Conservation (phyloP, 192 early-diverging fungal genomes). For the Backusella parvicylindrica region DNA sequence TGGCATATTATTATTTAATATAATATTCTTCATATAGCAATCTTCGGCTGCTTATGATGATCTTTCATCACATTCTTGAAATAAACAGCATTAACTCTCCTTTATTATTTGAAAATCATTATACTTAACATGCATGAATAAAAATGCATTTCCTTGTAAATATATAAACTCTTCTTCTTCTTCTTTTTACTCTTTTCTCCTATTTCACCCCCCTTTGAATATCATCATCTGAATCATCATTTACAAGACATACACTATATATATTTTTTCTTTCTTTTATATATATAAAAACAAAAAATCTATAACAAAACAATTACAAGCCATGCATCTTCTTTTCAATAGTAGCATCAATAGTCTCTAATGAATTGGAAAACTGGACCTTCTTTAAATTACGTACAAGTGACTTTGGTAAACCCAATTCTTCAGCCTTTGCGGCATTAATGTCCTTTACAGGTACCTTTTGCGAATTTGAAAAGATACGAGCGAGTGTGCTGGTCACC, state of each 20-base stretch:
- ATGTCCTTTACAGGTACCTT: conserved; percentile 19
- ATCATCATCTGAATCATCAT: background rate
- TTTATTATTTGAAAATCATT: background rate
- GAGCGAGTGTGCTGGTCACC: conserved; percentile 44
- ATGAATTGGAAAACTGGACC: conserved; percentile 21
- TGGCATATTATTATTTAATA: background rate
- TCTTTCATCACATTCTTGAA: no score
- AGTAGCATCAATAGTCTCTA: conserved; percentile 12
- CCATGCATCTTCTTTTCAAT: conserved; percentile 16
- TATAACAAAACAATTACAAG: background rate
- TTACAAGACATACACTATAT: background rate
- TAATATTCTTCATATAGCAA: background rate
- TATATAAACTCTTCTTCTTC: background rate
- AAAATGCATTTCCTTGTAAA: no score
- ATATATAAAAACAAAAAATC: background rate
- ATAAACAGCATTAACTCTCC: background rate
- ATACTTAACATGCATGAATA: background rate
- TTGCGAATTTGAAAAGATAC: background rate
- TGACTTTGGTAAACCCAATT: conserved; percentile 11
- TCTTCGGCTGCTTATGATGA: background rate
- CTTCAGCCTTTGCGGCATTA: conserved; percentile 7
- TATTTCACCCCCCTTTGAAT: background rate
- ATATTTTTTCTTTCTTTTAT: background rate
- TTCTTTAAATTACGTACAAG: conserved; percentile 33
- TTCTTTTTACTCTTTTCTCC: background rate